Evolutionary conservation across 345 rosid species (phyloP).

Genomic region (Passiflora organensis): DNA sequence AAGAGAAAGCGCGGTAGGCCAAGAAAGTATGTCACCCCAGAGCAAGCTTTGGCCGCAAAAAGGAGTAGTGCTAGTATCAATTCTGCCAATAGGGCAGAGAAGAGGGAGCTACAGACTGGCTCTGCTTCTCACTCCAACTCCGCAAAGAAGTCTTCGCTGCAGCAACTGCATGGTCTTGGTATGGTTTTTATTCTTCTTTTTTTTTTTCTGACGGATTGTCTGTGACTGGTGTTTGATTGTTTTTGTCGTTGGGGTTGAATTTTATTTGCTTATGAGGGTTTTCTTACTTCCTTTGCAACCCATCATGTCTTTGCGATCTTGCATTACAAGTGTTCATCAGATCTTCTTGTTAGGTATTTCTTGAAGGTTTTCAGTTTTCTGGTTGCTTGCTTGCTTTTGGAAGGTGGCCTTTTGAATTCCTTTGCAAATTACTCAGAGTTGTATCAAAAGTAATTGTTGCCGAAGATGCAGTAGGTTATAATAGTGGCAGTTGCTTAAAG

Average conservation of each 20-base stretch:
- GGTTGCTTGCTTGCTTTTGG: background rate
- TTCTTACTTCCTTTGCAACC: background rate
- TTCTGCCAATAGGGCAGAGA: constrained; percentile 10
- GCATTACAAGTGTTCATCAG: background rate
- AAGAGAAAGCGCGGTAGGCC: constrained; percentile 91
- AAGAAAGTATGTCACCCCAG: constrained; percentile 92
- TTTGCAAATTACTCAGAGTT: too few species aligned
- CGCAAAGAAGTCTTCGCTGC: constrained; percentile 12
- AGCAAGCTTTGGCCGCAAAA: constrained; percentile 86
- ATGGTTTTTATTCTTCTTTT: background rate
- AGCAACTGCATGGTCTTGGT: constrained; percentile 18
- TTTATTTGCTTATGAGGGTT: background rate
- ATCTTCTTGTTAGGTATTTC: too few species aligned
- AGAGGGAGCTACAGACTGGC: background rate
- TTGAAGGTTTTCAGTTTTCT: background rate
- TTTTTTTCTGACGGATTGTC: constrained; percentile 1
- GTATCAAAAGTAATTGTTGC: too few species aligned
- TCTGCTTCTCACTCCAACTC: constrained; percentile 2
- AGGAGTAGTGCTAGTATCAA: constrained; percentile 40
- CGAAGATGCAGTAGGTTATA: too few species aligned
- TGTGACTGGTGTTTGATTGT: constrained; percentile 9
- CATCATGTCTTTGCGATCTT: background rate
- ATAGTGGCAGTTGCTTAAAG: too few species aligned
- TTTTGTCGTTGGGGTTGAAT: background rate
- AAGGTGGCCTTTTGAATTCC: background rate